Percentiles rank a stretch among this genome's conserved stretches.
These are phyloP conservation scores for Vigna hirtella DNA, from an alignment of 306 rosid species.

Conservation along the genomic window DNA sequence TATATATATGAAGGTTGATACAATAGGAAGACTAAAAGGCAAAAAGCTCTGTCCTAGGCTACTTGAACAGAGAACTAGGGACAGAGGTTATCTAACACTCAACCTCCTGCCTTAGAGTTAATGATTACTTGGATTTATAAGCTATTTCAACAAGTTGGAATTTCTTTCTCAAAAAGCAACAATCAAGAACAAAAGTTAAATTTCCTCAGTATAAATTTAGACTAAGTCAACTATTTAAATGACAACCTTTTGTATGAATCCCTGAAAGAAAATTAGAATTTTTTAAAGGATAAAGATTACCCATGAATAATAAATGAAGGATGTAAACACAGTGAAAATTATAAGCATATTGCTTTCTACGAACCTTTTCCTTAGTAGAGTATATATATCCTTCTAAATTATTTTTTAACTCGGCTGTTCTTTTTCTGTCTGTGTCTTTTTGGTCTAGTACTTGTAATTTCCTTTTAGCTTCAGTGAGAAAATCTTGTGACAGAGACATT, in stretches of 20 bases:
- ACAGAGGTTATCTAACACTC: no score
- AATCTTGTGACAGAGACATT: constrained; percentile 71
- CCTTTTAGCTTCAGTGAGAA: constrained; percentile 74
- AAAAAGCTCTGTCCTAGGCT: no score
- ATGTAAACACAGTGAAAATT: constrained; percentile 19
- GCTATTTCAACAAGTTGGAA: no score
- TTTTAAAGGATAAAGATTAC: background rate
- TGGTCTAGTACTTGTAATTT: constrained; percentile 80
- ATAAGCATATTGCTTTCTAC: constrained; percentile 36
- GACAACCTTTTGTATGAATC: constrained; percentile 15
- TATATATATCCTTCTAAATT: constrained; percentile 93
- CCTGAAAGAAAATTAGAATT: constrained; percentile 11
- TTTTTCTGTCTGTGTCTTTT: constrained; percentile 92
- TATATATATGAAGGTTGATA: no score
- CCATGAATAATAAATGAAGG: constrained; percentile 30
- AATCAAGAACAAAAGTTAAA: constrained; percentile 29
- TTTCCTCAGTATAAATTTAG: constrained; percentile 11
- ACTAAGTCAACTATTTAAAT: constrained; percentile 30
- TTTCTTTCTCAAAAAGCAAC: background rate
- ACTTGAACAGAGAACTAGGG: no score
- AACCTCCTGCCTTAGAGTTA: no score
- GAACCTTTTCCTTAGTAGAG: constrained; percentile 91
- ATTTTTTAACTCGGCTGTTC: constrained; percentile 92
- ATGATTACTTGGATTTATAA: no score
- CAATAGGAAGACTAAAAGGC: no score